phyloP scores from a whole-genome alignment of 768 basidiomycete species.

The Nevesoporus exiguus region DNA sequence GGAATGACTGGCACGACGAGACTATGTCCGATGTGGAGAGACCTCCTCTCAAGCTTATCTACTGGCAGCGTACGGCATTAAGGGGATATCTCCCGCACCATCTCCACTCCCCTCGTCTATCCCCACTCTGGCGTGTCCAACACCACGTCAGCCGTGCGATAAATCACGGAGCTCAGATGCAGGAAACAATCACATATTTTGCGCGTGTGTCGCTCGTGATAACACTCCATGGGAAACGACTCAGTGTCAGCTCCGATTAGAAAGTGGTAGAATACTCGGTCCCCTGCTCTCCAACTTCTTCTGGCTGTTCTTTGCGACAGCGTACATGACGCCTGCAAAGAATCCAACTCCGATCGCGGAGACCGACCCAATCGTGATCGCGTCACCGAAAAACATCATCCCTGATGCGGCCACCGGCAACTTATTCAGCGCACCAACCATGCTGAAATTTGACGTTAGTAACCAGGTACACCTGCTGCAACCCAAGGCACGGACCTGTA shows the following conservation, averaged over 20 bases:
- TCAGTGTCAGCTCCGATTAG: constrained; percentile 45
- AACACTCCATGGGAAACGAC: not conserved
- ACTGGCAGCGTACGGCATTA: constrained; percentile 29
- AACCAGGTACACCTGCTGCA: not conserved
- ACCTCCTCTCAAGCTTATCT: constrained; percentile 6
- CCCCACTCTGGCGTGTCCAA: constrained; percentile 1
- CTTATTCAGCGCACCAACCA: constrained; percentile 98
- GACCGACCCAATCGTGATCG: constrained; percentile 83
- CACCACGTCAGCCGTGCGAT: not conserved
- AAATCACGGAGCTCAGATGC: not conserved
- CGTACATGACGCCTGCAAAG: constrained; percentile 88
- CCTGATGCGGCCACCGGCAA: constrained; percentile 98
- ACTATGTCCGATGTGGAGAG: not conserved
- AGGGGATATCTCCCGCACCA: constrained; percentile 26
- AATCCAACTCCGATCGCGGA: constrained; percentile 87
- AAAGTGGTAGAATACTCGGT: constrained; percentile 62
- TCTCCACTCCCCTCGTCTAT: not conserved
- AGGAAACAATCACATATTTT: not conserved
- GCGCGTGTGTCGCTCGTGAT: constrained; percentile 1
- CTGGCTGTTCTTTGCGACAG: constrained; percentile 92
- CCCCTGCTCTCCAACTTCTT: constrained; percentile 65
- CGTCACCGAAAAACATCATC: constrained; percentile 94
- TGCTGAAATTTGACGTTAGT: constrained; percentile 43
- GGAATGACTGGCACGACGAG: not conserved
- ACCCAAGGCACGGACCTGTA: constrained; percentile 62